These are phyloP conservation scores for Ascochyta clinopodiicola DNA, from an alignment of 2,329 filamentous ascomycete species.

Conservation along the genomic window DNA sequence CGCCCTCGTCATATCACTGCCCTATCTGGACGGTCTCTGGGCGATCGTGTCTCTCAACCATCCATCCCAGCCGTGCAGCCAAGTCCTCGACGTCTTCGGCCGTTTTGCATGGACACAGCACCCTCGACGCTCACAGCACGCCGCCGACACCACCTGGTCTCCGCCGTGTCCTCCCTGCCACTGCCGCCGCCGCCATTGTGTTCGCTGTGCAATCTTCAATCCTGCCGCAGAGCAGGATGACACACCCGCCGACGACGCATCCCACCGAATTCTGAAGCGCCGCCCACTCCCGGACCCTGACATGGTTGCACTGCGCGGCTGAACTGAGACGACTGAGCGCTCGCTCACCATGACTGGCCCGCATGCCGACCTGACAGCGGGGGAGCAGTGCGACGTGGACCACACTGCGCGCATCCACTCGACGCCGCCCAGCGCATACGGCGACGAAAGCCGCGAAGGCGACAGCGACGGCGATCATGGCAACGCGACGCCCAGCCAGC, in stretches of 20 bases:
- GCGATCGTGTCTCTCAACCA: conserved; percentile 20
- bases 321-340: conserved; percentile 36
- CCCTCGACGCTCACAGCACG: background rate
- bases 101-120: conserved; percentile 2
- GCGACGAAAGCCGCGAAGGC: background rate
- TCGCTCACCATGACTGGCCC: conserved; percentile 40
- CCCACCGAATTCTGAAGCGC: conserved; percentile 13
- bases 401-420: conserved; percentile 19
- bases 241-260: conserved; percentile 23
- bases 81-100: conserved; percentile 10
- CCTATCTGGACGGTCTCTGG: conserved; percentile 13
- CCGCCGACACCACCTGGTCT: background rate
- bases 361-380: conserved; percentile 33
- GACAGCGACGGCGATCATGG: background rate
- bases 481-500: conserved; percentile 16
- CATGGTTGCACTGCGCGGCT: conserved; percentile 43
- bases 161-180: background rate
- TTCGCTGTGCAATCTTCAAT: background rate
- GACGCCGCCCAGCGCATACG: conserved; percentile 9
- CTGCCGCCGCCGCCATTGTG: background rate
- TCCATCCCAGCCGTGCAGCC: conserved; percentile 16
- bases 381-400: conserved; percentile 34
- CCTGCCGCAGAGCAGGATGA: conserved; percentile 37
- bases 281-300: conserved; percentile 20
- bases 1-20: conserved; percentile 12